Evolutionary conservation across 257 asterid species (phyloP).

Genomic region (Nemophila menziesii): DNA sequence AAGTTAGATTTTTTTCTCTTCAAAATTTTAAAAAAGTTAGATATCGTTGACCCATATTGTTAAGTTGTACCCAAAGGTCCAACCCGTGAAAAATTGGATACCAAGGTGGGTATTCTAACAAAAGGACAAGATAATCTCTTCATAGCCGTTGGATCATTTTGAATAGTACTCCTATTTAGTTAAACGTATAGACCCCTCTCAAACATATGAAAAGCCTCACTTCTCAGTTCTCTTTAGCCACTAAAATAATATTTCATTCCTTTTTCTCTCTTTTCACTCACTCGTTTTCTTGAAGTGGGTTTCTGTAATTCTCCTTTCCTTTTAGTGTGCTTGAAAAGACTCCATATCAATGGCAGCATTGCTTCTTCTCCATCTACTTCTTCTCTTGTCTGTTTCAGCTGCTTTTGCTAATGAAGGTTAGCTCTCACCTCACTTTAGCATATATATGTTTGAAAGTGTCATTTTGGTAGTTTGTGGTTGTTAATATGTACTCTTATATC

Average conservation of each 20-base stretch:
- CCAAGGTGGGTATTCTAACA: no score
- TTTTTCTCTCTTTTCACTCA: not conserved
- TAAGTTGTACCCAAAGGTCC: no score
- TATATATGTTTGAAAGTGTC: conserved; percentile 3
- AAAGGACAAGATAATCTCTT: no score
- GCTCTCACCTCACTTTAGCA: conserved; percentile 3
- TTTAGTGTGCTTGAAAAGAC: conserved; percentile 8
- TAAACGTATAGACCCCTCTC: no score
- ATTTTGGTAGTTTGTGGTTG: conserved; percentile 9
- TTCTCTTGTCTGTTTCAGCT: conserved; percentile 44
- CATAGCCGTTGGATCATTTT: conserved; percentile 1
- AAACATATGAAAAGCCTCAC: no score
- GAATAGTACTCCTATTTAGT: conserved; percentile 4
- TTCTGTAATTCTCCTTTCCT: not conserved
- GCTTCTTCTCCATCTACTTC: conserved; percentile 34
- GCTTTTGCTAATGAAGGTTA: conserved; percentile 76
- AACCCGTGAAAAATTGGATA: no score
- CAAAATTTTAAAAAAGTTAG: no score
- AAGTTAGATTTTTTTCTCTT: no score
- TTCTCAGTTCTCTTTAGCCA: no score
- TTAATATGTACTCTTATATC: not conserved
- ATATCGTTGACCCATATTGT: no score
- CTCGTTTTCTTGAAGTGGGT: not conserved
- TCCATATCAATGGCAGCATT: conserved; percentile 20
- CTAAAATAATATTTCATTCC: no score